These are phyloP conservation scores for Scutellaria baicalensis DNA, from an alignment of 257 asterid species.

Conservation along the genomic window DNA sequence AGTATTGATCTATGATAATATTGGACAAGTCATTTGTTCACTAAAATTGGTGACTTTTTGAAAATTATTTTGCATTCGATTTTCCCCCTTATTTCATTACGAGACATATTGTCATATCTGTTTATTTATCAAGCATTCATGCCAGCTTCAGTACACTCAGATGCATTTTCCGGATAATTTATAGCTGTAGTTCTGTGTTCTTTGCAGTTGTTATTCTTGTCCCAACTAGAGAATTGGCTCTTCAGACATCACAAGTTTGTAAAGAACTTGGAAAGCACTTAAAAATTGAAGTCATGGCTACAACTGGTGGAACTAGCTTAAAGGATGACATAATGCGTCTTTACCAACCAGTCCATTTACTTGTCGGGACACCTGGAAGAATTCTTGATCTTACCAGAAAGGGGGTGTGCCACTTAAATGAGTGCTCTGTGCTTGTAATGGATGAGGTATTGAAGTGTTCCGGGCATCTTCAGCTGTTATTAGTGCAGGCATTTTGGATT, in stretches of 20 bases:
- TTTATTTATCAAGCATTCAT: neutral
- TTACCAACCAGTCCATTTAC: constrained; percentile 68
- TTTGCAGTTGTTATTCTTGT: constrained; percentile 69
- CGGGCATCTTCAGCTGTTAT: neutral
- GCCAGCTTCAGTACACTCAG: neutral
- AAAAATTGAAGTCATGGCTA: constrained; percentile 64
- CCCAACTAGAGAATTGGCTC: constrained; percentile 82
- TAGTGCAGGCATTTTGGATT: neutral
- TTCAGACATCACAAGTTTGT: constrained; percentile 79
- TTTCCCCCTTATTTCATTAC: neutral
- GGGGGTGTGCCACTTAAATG: constrained; percentile 50
- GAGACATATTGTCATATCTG: neutral
- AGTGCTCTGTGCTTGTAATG: constrained; percentile 62
- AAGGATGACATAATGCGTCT: constrained; percentile 77
- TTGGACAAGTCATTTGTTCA: neutral
- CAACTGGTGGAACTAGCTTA: constrained; percentile 76
- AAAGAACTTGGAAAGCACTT: constrained; percentile 79
- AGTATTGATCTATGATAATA: neutral
- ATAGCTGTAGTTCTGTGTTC: constrained; percentile 3
- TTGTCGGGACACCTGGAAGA: constrained; percentile 83
- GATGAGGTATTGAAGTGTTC: constrained; percentile 51
- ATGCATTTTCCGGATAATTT: neutral
- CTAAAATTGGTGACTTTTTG: neutral
- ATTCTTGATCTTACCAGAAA: constrained; percentile 68
- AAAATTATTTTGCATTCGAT: neutral